Evolutionary conservation across 73 alveolate species (phyloP).

Genomic region (Tetrahymena elliotti): DNA sequence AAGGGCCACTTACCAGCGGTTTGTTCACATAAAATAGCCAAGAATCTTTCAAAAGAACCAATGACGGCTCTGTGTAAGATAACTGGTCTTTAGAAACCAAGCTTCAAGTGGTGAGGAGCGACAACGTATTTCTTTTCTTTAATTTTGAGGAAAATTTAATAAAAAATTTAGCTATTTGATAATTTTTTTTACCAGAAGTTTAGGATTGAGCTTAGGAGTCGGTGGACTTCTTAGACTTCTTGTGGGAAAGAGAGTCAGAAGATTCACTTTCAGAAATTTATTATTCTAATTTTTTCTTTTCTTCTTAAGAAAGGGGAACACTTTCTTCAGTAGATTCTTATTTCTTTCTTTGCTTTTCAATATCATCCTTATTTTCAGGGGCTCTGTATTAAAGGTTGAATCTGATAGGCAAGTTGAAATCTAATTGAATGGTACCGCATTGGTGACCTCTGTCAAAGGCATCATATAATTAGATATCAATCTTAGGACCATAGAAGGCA

Average conservation of each 20-base stretch:
- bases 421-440: conserved; percentile 97
- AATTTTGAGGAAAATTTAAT: neutral
- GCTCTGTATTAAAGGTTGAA: conserved; percentile 87
- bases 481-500: conserved; percentile 99
- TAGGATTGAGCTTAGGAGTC: neutral
- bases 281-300: neutral
- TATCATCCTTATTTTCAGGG: conserved; percentile 55
- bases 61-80: conserved; percentile 99
- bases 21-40: conserved; percentile 93
- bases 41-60: conserved; percentile 98
- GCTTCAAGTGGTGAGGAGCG: conserved; percentile 73
- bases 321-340: conserved; percentile 12
- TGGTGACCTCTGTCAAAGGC: conserved; percentile 98
- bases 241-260: conserved; percentile 18
- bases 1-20: conserved; percentile 99
- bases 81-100: conserved; percentile 97
- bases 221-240: neutral
- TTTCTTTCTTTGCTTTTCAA: neutral
- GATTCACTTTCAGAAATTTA: conserved; percentile 7
- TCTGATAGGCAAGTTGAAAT: conserved; percentile 97
- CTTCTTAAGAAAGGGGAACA: conserved; percentile 19
- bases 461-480: conserved; percentile 96
- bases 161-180: neutral
- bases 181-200: neutral
- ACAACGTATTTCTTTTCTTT: conserved; percentile 34